Evolutionary conservation across 768 basidiomycete genomes (phyloP), one percentile per base, ranked within the genome.

Genomic region (Xanthoconium purpureum): DNA sequence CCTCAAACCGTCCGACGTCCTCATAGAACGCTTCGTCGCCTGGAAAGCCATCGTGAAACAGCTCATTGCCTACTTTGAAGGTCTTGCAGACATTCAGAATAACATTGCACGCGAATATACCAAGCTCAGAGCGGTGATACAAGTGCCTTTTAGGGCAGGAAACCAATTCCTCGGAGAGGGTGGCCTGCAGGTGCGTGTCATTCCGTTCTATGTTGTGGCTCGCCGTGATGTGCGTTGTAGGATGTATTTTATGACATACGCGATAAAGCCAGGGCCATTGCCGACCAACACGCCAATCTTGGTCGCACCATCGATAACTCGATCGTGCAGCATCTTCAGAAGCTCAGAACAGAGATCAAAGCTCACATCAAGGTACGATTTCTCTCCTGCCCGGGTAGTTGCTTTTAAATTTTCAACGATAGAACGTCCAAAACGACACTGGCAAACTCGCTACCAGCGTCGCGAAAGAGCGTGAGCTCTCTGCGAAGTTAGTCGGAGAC

Each of bases 121-220:
- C 7, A 95, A 96, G 71, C 85, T 99, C 43, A 90, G 91, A 11
- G 93, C 88, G 2, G 92, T 98, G 58, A 96, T 99, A 57, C 96
- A 99, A 71, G 96, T 98, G 0, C 97, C 97, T 0, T 98, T 99
- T 77, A 79, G 88, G 36, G 83, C 91, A 3, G 95, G 94, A 8
- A 96, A 97, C 74, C 96, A 98, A 77, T 99, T 99, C 69, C 79
- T 99, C 5, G 97, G 97, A n/a, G 94, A 98, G 71, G 92, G 91
- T 13, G 96, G 97, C 47, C 77, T 99, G 47, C 93, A 95, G 81
- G 87, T 83, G 56, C 35, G 78, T 53, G 62, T 33, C 55, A 10
- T 46, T 44, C 52, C 37, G 20, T 50, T 43, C 38, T 45, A n/a
- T 12, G 13, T 11, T 3, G 13, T 30, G 14, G 28, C 39, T 45